Evolutionary conservation across 495 filamentous ascomycete genomes (phyloP).

Genomic region (Letharia lupina): DNA sequence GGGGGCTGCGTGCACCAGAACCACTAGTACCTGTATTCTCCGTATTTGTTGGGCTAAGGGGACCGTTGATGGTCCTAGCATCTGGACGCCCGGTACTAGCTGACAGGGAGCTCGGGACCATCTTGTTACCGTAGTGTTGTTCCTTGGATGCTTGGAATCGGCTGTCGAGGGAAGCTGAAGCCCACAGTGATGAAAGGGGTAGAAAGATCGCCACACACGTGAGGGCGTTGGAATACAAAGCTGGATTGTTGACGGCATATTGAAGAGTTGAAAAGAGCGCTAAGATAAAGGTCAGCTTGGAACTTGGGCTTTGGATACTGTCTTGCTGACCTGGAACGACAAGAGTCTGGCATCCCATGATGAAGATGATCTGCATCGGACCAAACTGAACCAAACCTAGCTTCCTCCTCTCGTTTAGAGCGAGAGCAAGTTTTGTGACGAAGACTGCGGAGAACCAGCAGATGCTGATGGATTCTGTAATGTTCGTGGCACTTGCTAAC

Average conservation of each 20-base stretch:
- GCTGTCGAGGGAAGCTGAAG: conserved; percentile 27
- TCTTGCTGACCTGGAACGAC: conserved; percentile 60
- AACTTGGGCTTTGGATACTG: conserved; percentile 9
- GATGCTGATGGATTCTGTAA: conserved; percentile 54
- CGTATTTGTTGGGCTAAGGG: conserved; percentile 21
- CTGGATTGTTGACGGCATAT: conserved; percentile 46
- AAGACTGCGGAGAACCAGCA: conserved; percentile 72
- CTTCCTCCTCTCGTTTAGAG: conserved; percentile 47
- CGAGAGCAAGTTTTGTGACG: conserved; percentile 56
- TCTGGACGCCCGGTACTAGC: conserved; percentile 16
- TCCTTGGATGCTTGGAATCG: conserved; percentile 8
- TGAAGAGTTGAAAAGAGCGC: conserved; percentile 54
- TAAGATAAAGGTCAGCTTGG: conserved; percentile 15
- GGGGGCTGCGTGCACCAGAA: not conserved
- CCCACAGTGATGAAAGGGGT: conserved; percentile 77
- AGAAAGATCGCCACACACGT: conserved; percentile 66
- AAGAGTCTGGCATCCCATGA: conserved; percentile 71
- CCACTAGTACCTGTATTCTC: conserved; percentile 8
- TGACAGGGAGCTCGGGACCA: conserved; percentile 10
- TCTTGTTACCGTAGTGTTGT: conserved; percentile 10
- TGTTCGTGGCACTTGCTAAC: conserved; percentile 47
- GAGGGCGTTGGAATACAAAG: conserved; percentile 51
- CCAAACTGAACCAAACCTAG: conserved; percentile 54
- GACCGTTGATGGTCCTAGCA: conserved; percentile 16
- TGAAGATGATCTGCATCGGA: conserved; percentile 62